These are phyloP conservation scores for Ceratocystis alfenasii DNA, from an alignment of 2,329 filamentous ascomycete species.

Conservation along the genomic window DNA sequence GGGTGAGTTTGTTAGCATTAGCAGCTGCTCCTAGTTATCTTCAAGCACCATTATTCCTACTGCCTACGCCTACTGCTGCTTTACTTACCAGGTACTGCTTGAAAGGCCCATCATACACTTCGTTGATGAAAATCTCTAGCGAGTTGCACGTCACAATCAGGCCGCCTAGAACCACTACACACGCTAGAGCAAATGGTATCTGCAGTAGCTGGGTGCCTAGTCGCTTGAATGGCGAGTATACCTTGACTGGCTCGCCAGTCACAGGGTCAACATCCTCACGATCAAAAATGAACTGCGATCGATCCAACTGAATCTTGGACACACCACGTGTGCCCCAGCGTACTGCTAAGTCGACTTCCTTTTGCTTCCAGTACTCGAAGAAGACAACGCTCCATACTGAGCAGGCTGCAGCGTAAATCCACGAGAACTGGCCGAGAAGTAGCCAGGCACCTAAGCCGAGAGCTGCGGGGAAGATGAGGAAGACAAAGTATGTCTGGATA, in stretches of 20 bases:
- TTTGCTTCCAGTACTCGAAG: conserved; percentile 92
- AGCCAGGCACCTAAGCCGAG: conserved; percentile 70
- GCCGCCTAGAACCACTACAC: conserved; percentile 59
- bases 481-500: conserved; percentile 77
- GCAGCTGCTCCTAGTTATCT: neutral
- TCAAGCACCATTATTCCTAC: neutral
- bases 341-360: conserved; percentile 73
- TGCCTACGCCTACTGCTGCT: neutral
- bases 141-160: conserved; percentile 80
- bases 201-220: conserved; percentile 67
- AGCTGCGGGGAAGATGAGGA: conserved; percentile 67
- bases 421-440: conserved; percentile 73
- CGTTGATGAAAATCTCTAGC: conserved; percentile 89
- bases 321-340: conserved; percentile 84
- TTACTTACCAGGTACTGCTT: conserved; percentile 65
- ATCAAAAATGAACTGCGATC: conserved; percentile 69
- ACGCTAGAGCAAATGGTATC: conserved; percentile 70
- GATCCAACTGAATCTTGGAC: conserved; percentile 64
- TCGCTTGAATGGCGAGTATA: conserved; percentile 66
- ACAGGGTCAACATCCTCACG: conserved; percentile 64
- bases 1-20: conserved; percentile 5
- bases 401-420: conserved; percentile 64
- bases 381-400: conserved; percentile 82
- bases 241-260: conserved; percentile 63
- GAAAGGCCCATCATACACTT: conserved; percentile 81